Conservation (phyloP, 192 early-diverging fungal species). For the Linnemannia zychae region DNA sequence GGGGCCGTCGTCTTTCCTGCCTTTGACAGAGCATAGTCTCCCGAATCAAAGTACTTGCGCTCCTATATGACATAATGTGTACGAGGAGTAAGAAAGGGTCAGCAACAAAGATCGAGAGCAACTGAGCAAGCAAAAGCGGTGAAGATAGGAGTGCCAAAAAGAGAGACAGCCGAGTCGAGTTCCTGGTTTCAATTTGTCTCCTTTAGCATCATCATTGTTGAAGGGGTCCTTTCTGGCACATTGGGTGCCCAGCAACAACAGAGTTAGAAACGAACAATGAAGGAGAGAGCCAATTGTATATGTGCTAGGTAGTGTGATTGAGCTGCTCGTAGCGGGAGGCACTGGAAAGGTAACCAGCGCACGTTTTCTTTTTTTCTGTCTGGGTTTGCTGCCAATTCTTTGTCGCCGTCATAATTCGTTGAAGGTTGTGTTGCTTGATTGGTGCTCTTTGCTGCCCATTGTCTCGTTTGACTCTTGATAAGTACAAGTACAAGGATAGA, state of each 20-base stretch:
- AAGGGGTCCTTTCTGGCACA: not conserved
- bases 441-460: not conserved
- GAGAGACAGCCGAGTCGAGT: constrained; percentile 11
- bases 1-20: constrained; percentile 87
- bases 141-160: constrained; percentile 9
- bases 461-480: not conserved
- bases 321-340: not conserved
- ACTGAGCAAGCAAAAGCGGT: not conserved
- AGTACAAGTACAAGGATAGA: not conserved
- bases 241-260: not conserved
- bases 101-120: not conserved
- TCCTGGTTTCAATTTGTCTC: not conserved
- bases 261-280: not conserved
- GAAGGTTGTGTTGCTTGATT: not conserved
- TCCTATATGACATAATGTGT: constrained; percentile 63
- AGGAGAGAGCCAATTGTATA: not conserved
- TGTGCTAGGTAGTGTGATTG: not conserved
- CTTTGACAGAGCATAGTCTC: constrained; percentile 97
- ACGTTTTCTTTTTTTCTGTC: not conserved
- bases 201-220: not conserved
- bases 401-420: not conserved
- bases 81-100: not conserved
- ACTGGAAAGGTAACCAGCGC: too few species aligned
- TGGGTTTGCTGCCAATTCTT: not conserved
- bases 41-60: constrained; percentile 99